phyloP scores from a whole-genome alignment of 148 eudicot species.

The Silene uniflora region DNA sequence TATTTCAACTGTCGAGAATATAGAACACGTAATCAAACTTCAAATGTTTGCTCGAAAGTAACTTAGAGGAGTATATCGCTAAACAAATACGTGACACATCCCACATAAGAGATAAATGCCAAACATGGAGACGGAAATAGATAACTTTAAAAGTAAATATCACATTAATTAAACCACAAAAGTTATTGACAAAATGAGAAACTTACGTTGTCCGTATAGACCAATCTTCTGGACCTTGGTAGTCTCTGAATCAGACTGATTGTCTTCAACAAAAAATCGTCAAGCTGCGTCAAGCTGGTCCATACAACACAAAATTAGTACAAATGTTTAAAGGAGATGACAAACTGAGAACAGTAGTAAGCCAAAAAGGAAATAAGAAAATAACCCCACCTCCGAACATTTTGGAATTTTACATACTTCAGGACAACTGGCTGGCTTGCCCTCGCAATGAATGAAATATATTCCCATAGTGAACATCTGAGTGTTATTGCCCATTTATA shows the following conservation, averaged over 20 bases:
- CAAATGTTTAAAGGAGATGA: background rate
- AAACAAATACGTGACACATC: too few species aligned
- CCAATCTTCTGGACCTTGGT: conserved; percentile 89
- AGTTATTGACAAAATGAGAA: conserved; percentile 1
- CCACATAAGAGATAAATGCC: background rate
- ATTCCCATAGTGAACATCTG: background rate
- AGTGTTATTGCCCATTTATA: background rate
- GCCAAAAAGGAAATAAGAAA: background rate
- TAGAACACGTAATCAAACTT: too few species aligned
- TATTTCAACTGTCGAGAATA: too few species aligned
- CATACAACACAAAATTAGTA: conserved; percentile 22
- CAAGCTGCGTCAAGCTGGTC: conserved; percentile 87
- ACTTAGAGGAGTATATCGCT: too few species aligned
- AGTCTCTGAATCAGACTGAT: conserved; percentile 74
- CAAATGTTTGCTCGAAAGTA: too few species aligned
- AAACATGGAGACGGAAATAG: background rate
- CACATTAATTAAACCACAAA: background rate
- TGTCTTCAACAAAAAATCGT: conserved; percentile 93
- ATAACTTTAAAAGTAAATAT: background rate
- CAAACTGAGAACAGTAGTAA: background rate
- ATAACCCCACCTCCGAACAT: conserved; percentile 80
- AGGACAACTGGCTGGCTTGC: conserved; percentile 70
- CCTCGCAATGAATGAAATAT: conserved; percentile 40
- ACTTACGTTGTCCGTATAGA: conserved; percentile 86
- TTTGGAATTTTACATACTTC: conserved; percentile 97